Evolutionary conservation across 495 filamentous ascomycete species (phyloP).

Genomic region (Aspergillus asperescens): DNA sequence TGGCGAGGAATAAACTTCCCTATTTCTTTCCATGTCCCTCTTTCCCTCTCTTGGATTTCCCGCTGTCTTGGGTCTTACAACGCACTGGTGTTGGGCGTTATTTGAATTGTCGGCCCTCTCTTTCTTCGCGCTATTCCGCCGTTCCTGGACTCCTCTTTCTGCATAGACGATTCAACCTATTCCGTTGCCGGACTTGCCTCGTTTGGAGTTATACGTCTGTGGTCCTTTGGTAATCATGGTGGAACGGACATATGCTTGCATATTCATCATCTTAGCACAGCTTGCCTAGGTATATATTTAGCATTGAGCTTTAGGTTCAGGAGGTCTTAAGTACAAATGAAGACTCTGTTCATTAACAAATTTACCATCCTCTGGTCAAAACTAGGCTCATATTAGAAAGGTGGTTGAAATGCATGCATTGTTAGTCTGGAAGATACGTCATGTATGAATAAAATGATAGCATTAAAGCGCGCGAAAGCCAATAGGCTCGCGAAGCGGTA

Average conservation of each 20-base stretch:
- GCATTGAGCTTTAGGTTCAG: not conserved
- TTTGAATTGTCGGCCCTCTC: conserved; percentile 10
- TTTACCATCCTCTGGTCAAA: no score
- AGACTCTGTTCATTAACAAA: no score
- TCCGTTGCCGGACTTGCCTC: not conserved
- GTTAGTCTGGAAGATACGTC: no score
- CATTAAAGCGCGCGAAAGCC: no score
- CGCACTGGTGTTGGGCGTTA: conserved; percentile 18
- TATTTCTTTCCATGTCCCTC: not conserved
- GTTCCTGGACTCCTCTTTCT: not conserved
- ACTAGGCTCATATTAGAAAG: no score
- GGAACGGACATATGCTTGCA: conserved; percentile 1
- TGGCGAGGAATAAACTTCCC: conserved; percentile 68
- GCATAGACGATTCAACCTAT: not conserved
- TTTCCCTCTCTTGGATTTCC: not conserved
- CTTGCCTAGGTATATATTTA: not conserved
- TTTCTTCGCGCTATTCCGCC: not conserved
- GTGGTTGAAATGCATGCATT: no score
- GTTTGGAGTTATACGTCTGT: not conserved
- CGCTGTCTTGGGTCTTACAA: conserved; percentile 2
- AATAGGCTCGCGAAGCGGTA: no score
- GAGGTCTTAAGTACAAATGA: not conserved
- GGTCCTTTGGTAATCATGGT: not conserved
- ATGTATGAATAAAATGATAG: no score
- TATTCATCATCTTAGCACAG: not conserved